These are phyloP conservation scores for Candida pseudoviswanathii DNA, from an alignment of 1,139 yeast genomes.

Conservation along the genomic window DNA sequence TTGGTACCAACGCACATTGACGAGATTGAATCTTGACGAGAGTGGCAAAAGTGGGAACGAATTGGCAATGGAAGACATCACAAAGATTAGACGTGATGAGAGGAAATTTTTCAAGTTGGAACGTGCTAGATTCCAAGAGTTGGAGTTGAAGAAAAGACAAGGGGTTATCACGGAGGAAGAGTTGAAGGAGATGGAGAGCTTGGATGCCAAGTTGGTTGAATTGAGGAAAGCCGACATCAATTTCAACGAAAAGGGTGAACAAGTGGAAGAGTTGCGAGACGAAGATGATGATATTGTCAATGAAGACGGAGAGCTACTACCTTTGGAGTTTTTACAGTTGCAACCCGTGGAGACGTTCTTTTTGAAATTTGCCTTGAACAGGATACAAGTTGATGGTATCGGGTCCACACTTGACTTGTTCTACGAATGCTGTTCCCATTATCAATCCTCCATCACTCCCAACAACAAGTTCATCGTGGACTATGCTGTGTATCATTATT, in stretches of 20 bases:
- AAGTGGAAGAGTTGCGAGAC: slow-evolving; percentile 6
- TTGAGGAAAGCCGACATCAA: slow-evolving; percentile 21
- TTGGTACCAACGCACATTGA: slow-evolving; percentile 67
- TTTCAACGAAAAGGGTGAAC: slow-evolving; percentile 15
- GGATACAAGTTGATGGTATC: slow-evolving; percentile 25
- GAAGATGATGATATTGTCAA: slow-evolving; percentile 21
- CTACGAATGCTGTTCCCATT: slow-evolving; percentile 22
- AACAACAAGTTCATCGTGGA: slow-evolving; percentile 48
- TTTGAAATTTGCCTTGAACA: slow-evolving; percentile 54
- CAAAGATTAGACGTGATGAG: slow-evolving; percentile 70
- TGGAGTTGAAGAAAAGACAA: slow-evolving; percentile 33
- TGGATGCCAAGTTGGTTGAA: slow-evolving; percentile 27
- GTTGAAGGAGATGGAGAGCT: slow-evolving; percentile 25
- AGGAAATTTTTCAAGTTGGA: slow-evolving; percentile 71
- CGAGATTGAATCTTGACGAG: slow-evolving; percentile 42
- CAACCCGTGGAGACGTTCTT: slow-evolving; percentile 79
- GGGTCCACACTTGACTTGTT: slow-evolving; percentile 30
- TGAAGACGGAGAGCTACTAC: slow-evolving; percentile 42
- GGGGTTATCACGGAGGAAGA: slow-evolving; percentile 28
- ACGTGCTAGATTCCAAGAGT: slow-evolving; percentile 39
- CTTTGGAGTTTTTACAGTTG: slow-evolving; percentile 68
- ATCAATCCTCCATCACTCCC: slow-evolving; percentile 17
- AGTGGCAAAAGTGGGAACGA: slow-evolving; percentile 34
- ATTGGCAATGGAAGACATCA: slow-evolving; percentile 70
- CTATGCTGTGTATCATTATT: slow-evolving; percentile 84